phyloP scores from a whole-genome alignment of 345 rosid species.

The Corchorus olitorius region DNA sequence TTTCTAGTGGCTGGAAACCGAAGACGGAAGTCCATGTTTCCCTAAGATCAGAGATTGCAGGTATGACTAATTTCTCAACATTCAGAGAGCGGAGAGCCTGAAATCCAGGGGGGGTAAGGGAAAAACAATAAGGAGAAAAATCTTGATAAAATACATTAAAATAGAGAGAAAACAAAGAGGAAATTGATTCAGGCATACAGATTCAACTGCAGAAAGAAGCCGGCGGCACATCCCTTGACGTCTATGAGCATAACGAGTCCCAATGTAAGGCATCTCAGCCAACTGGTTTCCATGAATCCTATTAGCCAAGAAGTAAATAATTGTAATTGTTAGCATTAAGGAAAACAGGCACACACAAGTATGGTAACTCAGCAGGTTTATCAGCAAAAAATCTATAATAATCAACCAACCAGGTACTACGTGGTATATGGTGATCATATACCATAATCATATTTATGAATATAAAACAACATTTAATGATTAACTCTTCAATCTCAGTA shows the following conservation, averaged over 20 bases:
- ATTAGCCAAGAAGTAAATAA: constrained; percentile 23
- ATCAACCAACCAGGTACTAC: neutral
- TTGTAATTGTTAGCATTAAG: constrained; percentile 12
- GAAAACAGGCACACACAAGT: neutral
- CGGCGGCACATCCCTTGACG: constrained; percentile 97
- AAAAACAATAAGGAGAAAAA: neutral
- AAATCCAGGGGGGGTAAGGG: neutral
- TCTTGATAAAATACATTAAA: constrained; percentile 1
- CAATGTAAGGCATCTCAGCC: constrained; percentile 99
- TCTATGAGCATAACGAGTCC: constrained; percentile 81
- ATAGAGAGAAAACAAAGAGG: neutral
- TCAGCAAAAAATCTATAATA: constrained; percentile 6
- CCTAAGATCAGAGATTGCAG: constrained; percentile 83
- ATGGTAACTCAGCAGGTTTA: neutral
- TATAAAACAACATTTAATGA: neutral
- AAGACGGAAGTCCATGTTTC: constrained; percentile 91
- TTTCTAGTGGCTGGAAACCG: constrained; percentile 65
- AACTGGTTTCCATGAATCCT: constrained; percentile 83
- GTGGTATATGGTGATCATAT: neutral
- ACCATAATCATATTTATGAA: constrained; percentile 2
- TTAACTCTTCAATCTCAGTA: neutral
- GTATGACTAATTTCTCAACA: constrained; percentile 84
- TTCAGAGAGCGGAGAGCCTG: constrained; percentile 76
- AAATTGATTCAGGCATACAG: constrained; percentile 48
- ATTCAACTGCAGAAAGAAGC: constrained; percentile 80